Evolutionary conservation across 2,329 filamentous ascomycete species (phyloP).

Genomic region (Periglandula ipomoeae): DNA sequence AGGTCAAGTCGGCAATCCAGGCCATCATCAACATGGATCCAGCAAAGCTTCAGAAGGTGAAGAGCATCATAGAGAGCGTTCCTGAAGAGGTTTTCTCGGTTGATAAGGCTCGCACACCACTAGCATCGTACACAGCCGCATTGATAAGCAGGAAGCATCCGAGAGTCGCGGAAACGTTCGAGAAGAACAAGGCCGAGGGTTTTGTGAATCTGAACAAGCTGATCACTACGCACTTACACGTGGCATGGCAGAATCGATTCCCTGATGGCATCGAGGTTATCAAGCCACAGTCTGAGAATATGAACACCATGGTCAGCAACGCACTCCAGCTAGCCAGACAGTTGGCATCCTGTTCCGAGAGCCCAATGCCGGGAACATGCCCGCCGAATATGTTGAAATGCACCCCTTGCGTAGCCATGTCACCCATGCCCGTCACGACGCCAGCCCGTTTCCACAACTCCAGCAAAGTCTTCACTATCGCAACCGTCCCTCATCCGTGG

Average conservation of each 20-base stretch:
- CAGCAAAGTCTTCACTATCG: constrained; percentile 68
- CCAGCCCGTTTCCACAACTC: constrained; percentile 62
- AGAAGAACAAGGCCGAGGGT: constrained; percentile 47
- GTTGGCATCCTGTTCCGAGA: constrained; percentile 65
- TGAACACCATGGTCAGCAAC: constrained; percentile 60
- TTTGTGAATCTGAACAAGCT: constrained; percentile 60
- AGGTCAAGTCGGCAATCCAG: constrained; percentile 55
- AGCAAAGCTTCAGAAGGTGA: constrained; percentile 44
- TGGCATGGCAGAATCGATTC: constrained; percentile 75
- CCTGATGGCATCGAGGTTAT: constrained; percentile 68
- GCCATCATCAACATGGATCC: constrained; percentile 41
- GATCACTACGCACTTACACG: constrained; percentile 78
- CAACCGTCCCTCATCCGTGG: constrained; percentile 84
- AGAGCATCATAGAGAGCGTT: constrained; percentile 54
- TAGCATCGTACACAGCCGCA: constrained; percentile 68
- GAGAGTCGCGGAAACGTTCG: constrained; percentile 54
- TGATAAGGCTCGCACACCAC: constrained; percentile 53
- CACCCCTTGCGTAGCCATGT: constrained; percentile 56
- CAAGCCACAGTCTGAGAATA: constrained; percentile 69
- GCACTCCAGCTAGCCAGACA: constrained; percentile 65
- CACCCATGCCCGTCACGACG: constrained; percentile 57
- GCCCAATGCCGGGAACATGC: constrained; percentile 66
- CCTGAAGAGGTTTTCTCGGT: constrained; percentile 51
- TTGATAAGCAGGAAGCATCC: constrained; percentile 58
- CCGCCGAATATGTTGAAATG: constrained; percentile 74